Conservation (phyloP, 805 yeast genomes). For the Tetrapisispora taiwanensis region DNA sequence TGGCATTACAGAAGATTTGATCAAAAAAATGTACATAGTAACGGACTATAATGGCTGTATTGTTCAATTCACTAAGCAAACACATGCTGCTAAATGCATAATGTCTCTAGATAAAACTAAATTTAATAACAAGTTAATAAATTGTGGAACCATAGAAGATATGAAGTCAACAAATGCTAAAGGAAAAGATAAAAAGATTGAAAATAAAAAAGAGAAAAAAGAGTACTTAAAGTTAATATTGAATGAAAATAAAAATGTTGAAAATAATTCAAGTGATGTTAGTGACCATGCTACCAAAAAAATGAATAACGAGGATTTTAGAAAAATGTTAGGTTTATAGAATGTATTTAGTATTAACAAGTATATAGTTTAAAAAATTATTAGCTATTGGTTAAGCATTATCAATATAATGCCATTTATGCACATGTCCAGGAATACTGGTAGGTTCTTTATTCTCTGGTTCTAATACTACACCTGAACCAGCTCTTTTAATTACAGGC, state of each 20-base stretch:
- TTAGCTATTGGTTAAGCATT: neutral
- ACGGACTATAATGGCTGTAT: slow-evolving; percentile 41
- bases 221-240: too few species aligned
- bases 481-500: slow-evolving; percentile 41
- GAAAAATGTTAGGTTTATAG: slow-evolving; percentile 25
- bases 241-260: neutral
- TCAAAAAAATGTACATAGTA: slow-evolving; percentile 35
- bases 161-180: slow-evolving; percentile 10
- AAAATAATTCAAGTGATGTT: neutral
- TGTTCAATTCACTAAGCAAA: slow-evolving; percentile 35
- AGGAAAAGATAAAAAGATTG: neutral
- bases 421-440: slow-evolving; percentile 33
- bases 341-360: slow-evolving; percentile 4
- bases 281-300: slow-evolving; percentile 3
- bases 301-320: slow-evolving; percentile 32
- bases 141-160: slow-evolving; percentile 29
- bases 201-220: neutral
- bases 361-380: neutral
- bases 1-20: slow-evolving; percentile 10
- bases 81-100: slow-evolving; percentile 43
- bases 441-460: slow-evolving; percentile 23
- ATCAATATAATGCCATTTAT: slow-evolving; percentile 23
- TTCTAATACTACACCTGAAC: slow-evolving; percentile 33
- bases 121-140: slow-evolving; percentile 29
- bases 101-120: slow-evolving; percentile 33